Evolutionary conservation across 306 rosid species (phyloP).

Genomic region (Cotoneaster glaucophyllus): DNA sequence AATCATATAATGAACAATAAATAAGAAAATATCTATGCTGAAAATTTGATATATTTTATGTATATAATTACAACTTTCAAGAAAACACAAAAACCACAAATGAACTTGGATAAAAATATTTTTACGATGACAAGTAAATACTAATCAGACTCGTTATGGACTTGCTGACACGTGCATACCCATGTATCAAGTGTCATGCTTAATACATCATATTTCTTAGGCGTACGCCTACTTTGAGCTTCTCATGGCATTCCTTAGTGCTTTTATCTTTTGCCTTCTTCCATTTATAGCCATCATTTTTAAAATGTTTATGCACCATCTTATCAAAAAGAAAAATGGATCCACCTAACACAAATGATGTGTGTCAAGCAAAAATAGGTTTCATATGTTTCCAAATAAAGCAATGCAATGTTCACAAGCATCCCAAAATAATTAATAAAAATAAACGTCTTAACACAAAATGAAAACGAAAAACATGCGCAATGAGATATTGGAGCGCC

Average conservation of each 20-base stretch:
- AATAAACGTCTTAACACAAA: not conserved
- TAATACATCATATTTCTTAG: not conserved
- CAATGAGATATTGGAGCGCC: too few relatives aligned
- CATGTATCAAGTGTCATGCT: too few relatives aligned
- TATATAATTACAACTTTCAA: too few relatives aligned
- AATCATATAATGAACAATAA: conserved; percentile 19
- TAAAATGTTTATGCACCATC: conserved; percentile 71
- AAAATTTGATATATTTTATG: too few relatives aligned
- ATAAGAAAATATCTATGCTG: not conserved
- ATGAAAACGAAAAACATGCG: not conserved
- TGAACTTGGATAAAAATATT: too few relatives aligned
- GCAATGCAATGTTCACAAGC: not conserved
- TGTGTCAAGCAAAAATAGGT: conserved; percentile 21
- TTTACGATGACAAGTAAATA: too few relatives aligned
- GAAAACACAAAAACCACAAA: too few relatives aligned
- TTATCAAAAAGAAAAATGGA: conserved; percentile 84
- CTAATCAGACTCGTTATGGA: too few relatives aligned
- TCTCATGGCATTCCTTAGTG: conserved; percentile 89
- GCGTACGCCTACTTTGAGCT: conserved; percentile 57
- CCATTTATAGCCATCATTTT: conserved; percentile 93
- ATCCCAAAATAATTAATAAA: not conserved
- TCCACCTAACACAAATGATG: conserved; percentile 54
- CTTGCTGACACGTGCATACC: too few relatives aligned
- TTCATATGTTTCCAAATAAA: not conserved
- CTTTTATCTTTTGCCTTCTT: conserved; percentile 89